phyloP scores from a whole-genome alignment of 2,329 filamentous ascomycete genomes.

The Colletotrichum camelliae region DNA sequence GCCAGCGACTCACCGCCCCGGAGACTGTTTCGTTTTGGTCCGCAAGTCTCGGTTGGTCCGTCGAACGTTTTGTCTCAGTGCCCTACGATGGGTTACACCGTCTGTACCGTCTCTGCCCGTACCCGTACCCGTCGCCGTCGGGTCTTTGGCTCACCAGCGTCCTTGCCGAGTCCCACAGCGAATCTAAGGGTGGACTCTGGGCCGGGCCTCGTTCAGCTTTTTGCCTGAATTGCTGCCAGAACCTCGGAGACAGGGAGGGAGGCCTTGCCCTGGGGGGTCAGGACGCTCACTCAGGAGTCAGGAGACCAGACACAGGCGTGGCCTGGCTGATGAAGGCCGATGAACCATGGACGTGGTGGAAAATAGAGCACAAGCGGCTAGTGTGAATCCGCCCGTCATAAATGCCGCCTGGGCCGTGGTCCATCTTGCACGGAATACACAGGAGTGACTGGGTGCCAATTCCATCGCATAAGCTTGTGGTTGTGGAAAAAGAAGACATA shows the following conservation, averaged over 20 bases:
- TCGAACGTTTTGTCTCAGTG: constrained; percentile 2
- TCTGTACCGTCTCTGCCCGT: background rate
- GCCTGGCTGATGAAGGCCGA: background rate
- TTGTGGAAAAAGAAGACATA: background rate
- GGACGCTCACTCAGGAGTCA: background rate
- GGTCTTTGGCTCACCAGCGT: background rate
- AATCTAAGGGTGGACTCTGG: background rate
- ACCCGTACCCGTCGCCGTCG: background rate
- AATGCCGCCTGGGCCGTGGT: constrained; percentile 10
- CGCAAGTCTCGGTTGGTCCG: constrained; percentile 1
- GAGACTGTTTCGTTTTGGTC: constrained; percentile 1
- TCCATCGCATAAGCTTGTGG: background rate
- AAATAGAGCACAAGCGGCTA: background rate
- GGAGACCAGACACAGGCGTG: background rate
- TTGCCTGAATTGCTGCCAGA: constrained; percentile 1
- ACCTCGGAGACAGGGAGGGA: background rate
- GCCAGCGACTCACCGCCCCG: background rate
- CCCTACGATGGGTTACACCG: background rate
- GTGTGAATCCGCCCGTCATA: background rate
- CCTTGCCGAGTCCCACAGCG: constrained; percentile 1
- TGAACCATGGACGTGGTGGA: background rate
- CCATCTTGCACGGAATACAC: too few species aligned
- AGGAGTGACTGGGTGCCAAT: too few species aligned
- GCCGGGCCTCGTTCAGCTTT: background rate
- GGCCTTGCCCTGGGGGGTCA: too few species aligned